Evolutionary conservation across 495 filamentous ascomycete genomes (phyloP).

Genomic region (Poronia punctata): DNA sequence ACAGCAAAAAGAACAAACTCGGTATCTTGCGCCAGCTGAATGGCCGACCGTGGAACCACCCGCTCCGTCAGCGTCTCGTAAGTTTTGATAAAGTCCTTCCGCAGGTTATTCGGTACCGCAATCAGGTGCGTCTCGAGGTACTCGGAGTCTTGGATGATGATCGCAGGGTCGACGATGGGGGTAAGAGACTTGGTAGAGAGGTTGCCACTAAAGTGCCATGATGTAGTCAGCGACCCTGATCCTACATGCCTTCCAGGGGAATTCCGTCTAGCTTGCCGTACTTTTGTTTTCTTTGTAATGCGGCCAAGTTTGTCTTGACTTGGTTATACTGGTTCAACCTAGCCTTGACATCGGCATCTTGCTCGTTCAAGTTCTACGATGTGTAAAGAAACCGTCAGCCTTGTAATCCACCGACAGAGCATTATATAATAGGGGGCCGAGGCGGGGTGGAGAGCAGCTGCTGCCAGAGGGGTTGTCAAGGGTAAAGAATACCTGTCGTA

Average conservation of each 20-base stretch:
- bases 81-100: constrained; percentile 78
- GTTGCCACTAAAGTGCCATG: constrained; percentile 60
- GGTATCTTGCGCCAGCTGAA: constrained; percentile 68
- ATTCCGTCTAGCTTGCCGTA: constrained; percentile 27
- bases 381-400: constrained; percentile 10
- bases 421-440: too few species aligned
- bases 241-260: background rate
- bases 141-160: constrained; percentile 82
- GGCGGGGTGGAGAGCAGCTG: background rate
- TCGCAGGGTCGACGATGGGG: constrained; percentile 70
- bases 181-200: constrained; percentile 88
- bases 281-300: constrained; percentile 82
- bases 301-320: constrained; percentile 70
- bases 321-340: constrained; percentile 92
- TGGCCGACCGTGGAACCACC: constrained; percentile 83
- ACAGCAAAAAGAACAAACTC: constrained; percentile 87
- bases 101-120: constrained; percentile 67
- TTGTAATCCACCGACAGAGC: background rate
- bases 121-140: constrained; percentile 94
- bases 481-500: constrained; percentile 63
- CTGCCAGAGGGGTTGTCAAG: background rate
- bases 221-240: constrained; percentile 3
- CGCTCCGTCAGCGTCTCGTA: constrained; percentile 80
- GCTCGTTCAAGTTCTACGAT: constrained; percentile 67
- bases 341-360: constrained; percentile 88